These are phyloP conservation scores for Lepidium sativum DNA, from an alignment of 345 rosid species.

Conservation along the genomic window DNA sequence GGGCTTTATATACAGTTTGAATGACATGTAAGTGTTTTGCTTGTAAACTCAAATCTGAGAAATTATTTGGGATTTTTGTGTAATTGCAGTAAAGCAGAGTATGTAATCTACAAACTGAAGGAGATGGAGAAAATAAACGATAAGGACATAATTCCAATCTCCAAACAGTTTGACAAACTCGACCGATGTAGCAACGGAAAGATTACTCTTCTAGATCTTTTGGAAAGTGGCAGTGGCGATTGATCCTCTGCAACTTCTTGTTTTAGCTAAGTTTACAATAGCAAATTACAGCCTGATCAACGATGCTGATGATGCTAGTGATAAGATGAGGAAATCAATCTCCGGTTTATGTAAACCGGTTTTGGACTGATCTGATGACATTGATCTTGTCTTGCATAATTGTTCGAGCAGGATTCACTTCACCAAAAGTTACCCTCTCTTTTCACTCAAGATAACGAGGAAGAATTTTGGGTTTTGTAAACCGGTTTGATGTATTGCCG, in stretches of 20 bases:
- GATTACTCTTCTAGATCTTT: slow-evolving; percentile 73
- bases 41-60: neutral
- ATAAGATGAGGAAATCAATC: neutral
- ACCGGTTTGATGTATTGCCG: neutral
- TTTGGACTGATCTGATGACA: neutral
- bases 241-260: slow-evolving; percentile 4
- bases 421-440: neutral
- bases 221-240: slow-evolving; percentile 29
- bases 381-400: neutral
- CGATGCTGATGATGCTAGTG: neutral
- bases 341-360: neutral
- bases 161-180: slow-evolving; percentile 59
- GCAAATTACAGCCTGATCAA: neutral
- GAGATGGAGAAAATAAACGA: slow-evolving; percentile 81
- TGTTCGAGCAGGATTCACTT: slow-evolving; percentile 9
- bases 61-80: neutral
- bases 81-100: slow-evolving; percentile 61
- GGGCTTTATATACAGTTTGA: neutral
- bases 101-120: slow-evolving; percentile 75
- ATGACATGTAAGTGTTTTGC: neutral
- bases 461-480: neutral
- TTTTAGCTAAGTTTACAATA: slow-evolving; percentile 16
- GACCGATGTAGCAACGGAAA: slow-evolving; percentile 73
- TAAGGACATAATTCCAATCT: slow-evolving; percentile 61
- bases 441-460: neutral